These are phyloP conservation scores for Boletus rubescentipes DNA, from an alignment of 768 basidiomycete species.

Conservation along the genomic window DNA sequence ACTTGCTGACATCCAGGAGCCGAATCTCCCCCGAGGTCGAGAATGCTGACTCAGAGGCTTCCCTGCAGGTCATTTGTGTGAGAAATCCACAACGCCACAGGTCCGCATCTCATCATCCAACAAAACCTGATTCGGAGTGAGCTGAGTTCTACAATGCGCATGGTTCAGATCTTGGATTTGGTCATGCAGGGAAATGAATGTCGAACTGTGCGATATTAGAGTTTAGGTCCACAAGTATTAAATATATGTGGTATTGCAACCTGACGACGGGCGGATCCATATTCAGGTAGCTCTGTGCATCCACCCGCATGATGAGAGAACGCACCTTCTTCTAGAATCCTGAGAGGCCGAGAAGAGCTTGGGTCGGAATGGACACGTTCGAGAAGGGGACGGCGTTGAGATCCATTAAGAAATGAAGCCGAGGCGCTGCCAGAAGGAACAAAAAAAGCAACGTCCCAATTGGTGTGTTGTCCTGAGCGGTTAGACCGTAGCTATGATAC, in stretches of 20 bases:
- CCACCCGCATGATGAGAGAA: conserved; percentile 6
- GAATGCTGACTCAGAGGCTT: conserved; percentile 4
- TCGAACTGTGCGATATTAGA: conserved; percentile 1
- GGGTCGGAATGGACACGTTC: conserved; percentile 8
- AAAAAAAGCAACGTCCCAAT: not conserved
- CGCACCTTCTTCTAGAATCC: conserved; percentile 5
- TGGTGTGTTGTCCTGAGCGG: conserved; percentile 3
- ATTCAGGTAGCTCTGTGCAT: conserved; percentile 18
- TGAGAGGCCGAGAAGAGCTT: conserved; percentile 1
- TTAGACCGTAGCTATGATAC: conserved; percentile 26
- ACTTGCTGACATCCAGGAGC: conserved; percentile 2
- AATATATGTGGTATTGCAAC: not conserved
- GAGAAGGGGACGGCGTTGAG: conserved; percentile 15
- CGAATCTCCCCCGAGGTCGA: not conserved
- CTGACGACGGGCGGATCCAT: conserved; percentile 14
- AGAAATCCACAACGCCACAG: conserved; percentile 26
- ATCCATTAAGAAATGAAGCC: conserved; percentile 3
- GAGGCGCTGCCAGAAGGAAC: conserved; percentile 1
- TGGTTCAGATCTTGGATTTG: not conserved
- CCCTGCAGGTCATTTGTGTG: conserved; percentile 3
- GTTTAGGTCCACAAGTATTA: conserved; percentile 3
- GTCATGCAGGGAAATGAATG: not conserved
- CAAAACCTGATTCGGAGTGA: not conserved
- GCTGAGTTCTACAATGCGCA: not conserved
- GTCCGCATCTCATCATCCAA: conserved; percentile 9